Evolutionary conservation across 306 rosid species (phyloP).

Genomic region (Phaseolus lunatus): DNA sequence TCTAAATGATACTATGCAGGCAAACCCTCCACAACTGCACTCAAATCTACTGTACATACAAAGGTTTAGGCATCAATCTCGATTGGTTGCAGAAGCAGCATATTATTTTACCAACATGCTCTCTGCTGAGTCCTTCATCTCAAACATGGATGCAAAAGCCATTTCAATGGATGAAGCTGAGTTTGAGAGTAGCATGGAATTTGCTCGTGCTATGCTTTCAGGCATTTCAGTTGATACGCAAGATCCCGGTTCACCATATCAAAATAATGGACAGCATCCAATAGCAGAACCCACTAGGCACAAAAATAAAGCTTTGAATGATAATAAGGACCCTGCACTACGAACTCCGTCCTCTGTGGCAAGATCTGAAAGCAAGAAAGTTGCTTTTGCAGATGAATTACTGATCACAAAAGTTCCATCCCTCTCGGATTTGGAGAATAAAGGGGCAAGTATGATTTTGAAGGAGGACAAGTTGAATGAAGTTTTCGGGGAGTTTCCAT

Average conservation of each 20-base stretch:
- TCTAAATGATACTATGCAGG: conserved; percentile 63
- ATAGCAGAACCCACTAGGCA: conserved; percentile 49
- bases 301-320: conserved; percentile 52
- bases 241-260: conserved; percentile 60
- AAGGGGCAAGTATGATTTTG: conserved; percentile 77
- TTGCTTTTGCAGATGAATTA: conserved; percentile 52
- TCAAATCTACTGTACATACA: conserved; percentile 92
- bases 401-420: conserved; percentile 67
- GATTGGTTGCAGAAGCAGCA: conserved; percentile 83
- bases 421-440: conserved; percentile 89
- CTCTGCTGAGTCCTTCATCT: conserved; percentile 91
- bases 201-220: conserved; percentile 82
- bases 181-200: conserved; percentile 89
- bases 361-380: conserved; percentile 57
- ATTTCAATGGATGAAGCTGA: conserved; percentile 91
- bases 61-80: conserved; percentile 85
- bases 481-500: conserved; percentile 76
- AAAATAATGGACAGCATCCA: conserved; percentile 50
- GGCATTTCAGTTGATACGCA: conserved; percentile 75
- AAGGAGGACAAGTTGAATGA: conserved; percentile 75
- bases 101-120: conserved; percentile 95
- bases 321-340: conserved; percentile 49
- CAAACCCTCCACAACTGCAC: conserved; percentile 96
- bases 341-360: conserved; percentile 53
- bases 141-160: conserved; percentile 90